Conservation (phyloP, 306 rosid species). For the Quillaja saponaria region DNA sequence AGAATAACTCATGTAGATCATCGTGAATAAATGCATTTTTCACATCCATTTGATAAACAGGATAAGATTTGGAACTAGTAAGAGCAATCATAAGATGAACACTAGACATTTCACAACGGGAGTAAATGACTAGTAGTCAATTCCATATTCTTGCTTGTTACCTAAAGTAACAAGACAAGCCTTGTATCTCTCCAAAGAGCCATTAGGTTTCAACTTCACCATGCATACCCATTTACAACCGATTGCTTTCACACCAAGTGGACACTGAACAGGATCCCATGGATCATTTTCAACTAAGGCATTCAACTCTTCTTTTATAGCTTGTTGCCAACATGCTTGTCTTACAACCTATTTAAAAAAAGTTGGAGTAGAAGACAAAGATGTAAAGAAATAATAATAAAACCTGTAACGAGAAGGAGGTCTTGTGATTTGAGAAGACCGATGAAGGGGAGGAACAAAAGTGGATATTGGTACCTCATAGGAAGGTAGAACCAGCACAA, state of each 20-base stretch:
- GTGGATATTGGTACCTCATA: background rate
- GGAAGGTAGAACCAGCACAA: background rate
- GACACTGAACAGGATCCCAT: too few relatives aligned
- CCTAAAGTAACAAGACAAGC: background rate
- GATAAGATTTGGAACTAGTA: background rate
- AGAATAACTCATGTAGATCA: too few relatives aligned
- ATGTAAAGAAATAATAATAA: background rate
- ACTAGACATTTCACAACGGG: too few relatives aligned
- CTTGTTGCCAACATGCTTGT: background rate
- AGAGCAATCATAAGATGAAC: background rate
- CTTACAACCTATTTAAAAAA: background rate
- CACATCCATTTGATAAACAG: too few relatives aligned
- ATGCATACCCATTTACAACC: too few relatives aligned
- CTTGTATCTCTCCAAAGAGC: background rate
- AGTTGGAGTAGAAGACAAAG: background rate
- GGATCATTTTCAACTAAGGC: too few relatives aligned
- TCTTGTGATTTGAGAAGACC: background rate
- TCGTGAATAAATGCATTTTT: too few relatives aligned
- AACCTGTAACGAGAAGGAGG: background rate
- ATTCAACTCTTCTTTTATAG: conserved; percentile 1
- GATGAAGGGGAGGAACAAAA: background rate
- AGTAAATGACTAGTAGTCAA: conserved; percentile 1
- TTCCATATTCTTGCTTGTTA: background rate
- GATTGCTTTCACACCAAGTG: too few relatives aligned
- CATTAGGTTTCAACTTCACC: background rate